These are phyloP conservation scores for Geotrichum klebahnii DNA, from an alignment of 1,139 yeast genomes.

Conservation along the genomic window DNA sequence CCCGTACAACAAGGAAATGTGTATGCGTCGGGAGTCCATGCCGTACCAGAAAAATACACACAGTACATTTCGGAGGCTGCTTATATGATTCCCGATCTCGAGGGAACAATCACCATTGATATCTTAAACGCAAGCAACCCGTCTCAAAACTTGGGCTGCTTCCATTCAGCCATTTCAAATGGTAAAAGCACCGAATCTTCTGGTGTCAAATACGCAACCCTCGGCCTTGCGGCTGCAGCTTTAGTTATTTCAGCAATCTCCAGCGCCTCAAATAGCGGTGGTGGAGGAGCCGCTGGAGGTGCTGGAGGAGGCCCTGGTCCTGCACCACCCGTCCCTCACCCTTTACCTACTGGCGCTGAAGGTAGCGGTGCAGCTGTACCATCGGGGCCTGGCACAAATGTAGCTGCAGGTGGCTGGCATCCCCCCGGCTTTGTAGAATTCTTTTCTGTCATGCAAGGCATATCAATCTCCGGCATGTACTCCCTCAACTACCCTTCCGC, in stretches of 20 bases:
- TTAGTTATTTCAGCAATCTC: constrained; percentile 27
- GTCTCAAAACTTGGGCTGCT: constrained; percentile 33
- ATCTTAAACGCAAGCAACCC: constrained; percentile 29
- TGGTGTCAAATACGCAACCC: constrained; percentile 32
- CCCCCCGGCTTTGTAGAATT: constrained; percentile 32
- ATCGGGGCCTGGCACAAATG: constrained; percentile 23
- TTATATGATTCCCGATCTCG: constrained; percentile 37
- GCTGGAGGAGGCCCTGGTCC: constrained; percentile 21
- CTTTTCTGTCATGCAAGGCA: constrained; percentile 32
- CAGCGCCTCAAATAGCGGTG: constrained; percentile 25
- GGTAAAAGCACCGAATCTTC: constrained; percentile 32
- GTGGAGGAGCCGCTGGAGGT: constrained; percentile 24
- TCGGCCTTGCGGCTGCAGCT: constrained; percentile 35
- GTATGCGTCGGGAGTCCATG: constrained; percentile 30
- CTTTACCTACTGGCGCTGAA: constrained; percentile 23
- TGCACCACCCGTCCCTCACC: constrained; percentile 15
- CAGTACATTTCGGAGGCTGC: constrained; percentile 32
- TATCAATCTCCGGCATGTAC: constrained; percentile 38
- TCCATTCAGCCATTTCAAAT: constrained; percentile 33
- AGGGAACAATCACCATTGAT: constrained; percentile 32
- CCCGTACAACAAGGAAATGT: constrained; percentile 33
- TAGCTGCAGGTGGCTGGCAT: constrained; percentile 30
- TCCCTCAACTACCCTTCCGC: constrained; percentile 36
- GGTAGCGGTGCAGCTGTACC: constrained; percentile 9
- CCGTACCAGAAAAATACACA: constrained; percentile 33